phyloP scores from a whole-genome alignment of 495 filamentous ascomycete species.

The Penicillium nucicola region DNA sequence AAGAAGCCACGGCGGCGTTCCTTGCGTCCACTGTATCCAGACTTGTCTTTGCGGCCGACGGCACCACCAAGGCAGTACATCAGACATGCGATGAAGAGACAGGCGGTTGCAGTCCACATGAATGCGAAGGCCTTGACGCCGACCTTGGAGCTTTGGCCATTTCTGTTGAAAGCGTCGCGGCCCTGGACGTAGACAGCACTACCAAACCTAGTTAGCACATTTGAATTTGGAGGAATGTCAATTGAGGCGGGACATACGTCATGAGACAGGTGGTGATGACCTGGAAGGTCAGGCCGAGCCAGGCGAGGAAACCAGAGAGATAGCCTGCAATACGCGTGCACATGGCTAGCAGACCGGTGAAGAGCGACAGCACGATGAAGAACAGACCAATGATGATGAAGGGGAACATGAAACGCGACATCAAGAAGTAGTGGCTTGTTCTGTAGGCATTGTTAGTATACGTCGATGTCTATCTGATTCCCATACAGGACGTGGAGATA shows the following conservation, averaged over 20 bases:
- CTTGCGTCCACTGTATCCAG: slow-evolving; percentile 41
- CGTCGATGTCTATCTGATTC: background rate
- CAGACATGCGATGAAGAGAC: slow-evolving; percentile 65
- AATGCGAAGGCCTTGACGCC: slow-evolving; percentile 79
- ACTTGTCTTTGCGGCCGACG: slow-evolving; percentile 29
- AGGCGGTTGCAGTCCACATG: slow-evolving; percentile 75
- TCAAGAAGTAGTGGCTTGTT: slow-evolving; percentile 59
- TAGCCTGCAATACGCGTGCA: slow-evolving; percentile 60
- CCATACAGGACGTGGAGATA: background rate
- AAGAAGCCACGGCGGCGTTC: slow-evolving; percentile 44
- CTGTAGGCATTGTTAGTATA: slow-evolving; percentile 24
- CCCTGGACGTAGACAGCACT: slow-evolving; percentile 75
- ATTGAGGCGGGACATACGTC: slow-evolving; percentile 55
- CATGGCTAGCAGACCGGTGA: slow-evolving; percentile 59
- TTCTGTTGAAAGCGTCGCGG: slow-evolving; percentile 63
- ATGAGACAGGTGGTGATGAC: slow-evolving; percentile 61
- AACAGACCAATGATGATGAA: slow-evolving; percentile 68
- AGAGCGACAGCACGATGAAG: slow-evolving; percentile 58
- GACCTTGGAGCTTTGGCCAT: slow-evolving; percentile 55
- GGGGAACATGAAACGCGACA: slow-evolving; percentile 68
- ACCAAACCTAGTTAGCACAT: slow-evolving; percentile 17
- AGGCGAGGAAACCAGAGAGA: slow-evolving; percentile 52
- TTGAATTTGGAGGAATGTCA: background rate
- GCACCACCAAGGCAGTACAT: slow-evolving; percentile 61
- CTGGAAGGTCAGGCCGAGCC: slow-evolving; percentile 60